Evolutionary conservation across 257 asterid species (phyloP).

Genomic region (Nicotiana paniculata): DNA sequence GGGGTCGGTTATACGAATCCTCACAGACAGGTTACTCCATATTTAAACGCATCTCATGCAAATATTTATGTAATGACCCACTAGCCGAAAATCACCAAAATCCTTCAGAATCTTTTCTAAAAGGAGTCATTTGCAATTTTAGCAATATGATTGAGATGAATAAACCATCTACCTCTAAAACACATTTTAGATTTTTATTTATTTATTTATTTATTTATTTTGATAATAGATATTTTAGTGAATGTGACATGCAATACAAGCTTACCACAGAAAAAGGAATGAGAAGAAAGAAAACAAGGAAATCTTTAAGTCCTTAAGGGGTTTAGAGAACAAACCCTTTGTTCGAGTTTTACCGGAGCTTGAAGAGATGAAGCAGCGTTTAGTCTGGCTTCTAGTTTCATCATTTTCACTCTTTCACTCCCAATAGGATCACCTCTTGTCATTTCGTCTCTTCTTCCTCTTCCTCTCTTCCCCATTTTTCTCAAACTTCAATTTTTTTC

Average conservation of each 20-base stretch:
- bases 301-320: background rate
- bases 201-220: no score
- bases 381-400: conserved; percentile 2
- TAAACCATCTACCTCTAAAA: background rate
- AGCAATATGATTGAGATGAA: background rate
- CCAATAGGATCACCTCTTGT: no score
- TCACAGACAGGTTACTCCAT: no score
- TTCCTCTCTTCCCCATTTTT: no score
- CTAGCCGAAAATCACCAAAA: background rate
- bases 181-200: no score
- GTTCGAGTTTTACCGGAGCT: background rate
- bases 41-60: no score
- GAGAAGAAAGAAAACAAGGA: background rate
- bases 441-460: no score
- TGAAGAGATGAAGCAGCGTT: background rate
- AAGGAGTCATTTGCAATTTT: background rate
- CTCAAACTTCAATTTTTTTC: no score
- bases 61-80: background rate
- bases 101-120: background rate
- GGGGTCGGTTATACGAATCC: no score
- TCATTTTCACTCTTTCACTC: background rate
- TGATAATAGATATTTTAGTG: background rate
- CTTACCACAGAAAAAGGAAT: background rate
- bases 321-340: background rate
- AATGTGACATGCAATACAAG: background rate